These are phyloP conservation scores for Ilyonectria mors-panacis DNA, from an alignment of 2,329 filamentous ascomycete species.

Conservation along the genomic window DNA sequence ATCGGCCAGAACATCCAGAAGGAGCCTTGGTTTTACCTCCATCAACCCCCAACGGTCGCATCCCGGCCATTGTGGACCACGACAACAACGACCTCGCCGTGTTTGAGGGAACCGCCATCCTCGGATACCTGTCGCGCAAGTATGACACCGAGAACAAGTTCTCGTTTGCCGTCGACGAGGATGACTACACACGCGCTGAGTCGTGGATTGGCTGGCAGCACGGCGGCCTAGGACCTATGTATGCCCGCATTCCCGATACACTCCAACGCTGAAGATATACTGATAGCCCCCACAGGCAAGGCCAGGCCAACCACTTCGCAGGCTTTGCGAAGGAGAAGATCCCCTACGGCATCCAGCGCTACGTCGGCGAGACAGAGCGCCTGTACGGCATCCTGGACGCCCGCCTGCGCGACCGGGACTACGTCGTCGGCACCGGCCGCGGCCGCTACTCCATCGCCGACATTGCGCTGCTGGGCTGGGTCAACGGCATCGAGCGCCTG, in stretches of 20 bases:
- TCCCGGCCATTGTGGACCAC: constrained; percentile 77
- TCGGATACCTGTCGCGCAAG: constrained; percentile 80
- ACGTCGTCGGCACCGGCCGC: constrained; percentile 65
- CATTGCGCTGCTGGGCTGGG: constrained; percentile 81
- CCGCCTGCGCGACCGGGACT: constrained; percentile 70
- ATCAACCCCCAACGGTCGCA: constrained; percentile 75
- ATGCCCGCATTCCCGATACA: constrained; percentile 17
- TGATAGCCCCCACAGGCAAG: constrained; percentile 68
- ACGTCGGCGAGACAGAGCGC: constrained; percentile 81
- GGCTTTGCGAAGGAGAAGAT: constrained; percentile 78
- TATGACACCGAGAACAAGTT: constrained; percentile 73
- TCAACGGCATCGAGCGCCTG: constrained; percentile 61
- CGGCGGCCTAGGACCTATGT: constrained; percentile 78
- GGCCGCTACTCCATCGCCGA: constrained; percentile 78
- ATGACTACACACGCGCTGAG: constrained; percentile 54
- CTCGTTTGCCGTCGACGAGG: constrained; percentile 56
- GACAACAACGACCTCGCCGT: constrained; percentile 73
- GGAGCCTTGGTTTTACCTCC: constrained; percentile 75
- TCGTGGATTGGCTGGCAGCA: constrained; percentile 79
- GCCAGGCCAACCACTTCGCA: constrained; percentile 82
- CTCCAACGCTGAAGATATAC: not conserved
- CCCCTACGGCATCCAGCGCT: constrained; percentile 80
- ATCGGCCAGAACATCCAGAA: constrained; percentile 76
- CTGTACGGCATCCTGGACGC: constrained; percentile 81
- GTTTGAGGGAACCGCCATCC: constrained; percentile 82